Conservation (phyloP, 768 basidiomycete species). For the Pleurotus citrinopileatus region DNA sequence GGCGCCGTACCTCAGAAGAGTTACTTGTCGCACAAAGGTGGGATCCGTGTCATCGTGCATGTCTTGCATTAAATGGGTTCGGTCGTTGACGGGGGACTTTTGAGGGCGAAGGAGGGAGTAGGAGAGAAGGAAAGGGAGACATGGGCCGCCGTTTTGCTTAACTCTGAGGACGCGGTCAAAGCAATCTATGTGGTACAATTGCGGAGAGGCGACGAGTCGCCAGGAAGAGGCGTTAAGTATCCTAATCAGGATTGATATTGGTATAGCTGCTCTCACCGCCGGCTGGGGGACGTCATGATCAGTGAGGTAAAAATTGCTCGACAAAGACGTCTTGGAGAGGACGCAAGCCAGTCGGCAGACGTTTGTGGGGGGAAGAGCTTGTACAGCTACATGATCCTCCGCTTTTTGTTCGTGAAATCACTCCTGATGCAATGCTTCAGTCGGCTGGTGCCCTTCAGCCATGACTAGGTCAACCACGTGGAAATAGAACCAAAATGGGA, state of each 20-base stretch:
- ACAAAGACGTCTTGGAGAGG: not conserved
- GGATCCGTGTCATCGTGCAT: slow-evolving; percentile 6
- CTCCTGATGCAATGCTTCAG: not conserved
- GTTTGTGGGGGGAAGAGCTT: not conserved
- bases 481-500: not conserved
- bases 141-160: no score
- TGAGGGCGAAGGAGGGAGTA: not conserved
- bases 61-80: slow-evolving; percentile 1
- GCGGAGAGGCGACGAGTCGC: not conserved
- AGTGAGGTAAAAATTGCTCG: no score
- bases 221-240: not conserved
- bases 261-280: not conserved
- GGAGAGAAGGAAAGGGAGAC: not conserved
- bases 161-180: no score
- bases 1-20: not conserved
- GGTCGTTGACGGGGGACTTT: not conserved
- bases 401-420: not conserved
- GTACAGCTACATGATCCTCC: not conserved
- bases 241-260: not conserved
- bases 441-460: not conserved
- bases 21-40: not conserved
- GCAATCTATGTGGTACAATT: no score
- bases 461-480: not conserved
- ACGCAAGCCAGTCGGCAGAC: not conserved
- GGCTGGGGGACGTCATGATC: not conserved